Conservation (phyloP, 2,329 filamentous ascomycete genomes). For the Penicillium sp. region DNA sequence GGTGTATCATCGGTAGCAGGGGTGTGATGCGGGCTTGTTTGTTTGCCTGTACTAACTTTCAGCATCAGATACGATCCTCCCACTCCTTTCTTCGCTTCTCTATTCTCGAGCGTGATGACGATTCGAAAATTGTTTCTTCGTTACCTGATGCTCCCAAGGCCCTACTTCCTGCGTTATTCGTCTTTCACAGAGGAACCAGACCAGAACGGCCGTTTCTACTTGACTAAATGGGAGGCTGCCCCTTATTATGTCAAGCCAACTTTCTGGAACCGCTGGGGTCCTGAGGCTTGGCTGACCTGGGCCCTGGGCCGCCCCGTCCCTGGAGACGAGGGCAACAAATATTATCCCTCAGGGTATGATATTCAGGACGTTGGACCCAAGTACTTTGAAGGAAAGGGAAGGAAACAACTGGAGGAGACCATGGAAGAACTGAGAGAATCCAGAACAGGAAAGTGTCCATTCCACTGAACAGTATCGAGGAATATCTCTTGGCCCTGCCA, state of each 20-base stretch:
- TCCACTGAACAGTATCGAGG: conserved; percentile 34
- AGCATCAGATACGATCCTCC: conserved; percentile 45
- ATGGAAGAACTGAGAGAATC: conserved; percentile 52
- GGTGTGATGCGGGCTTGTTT: no score
- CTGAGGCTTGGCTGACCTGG: conserved; percentile 55
- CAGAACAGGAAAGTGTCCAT: conserved; percentile 56
- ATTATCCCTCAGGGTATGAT: conserved; percentile 53
- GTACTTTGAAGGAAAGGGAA: conserved; percentile 57
- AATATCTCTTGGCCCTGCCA: no score
- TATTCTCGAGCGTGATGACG: conserved; percentile 55
- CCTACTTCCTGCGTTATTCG: conserved; percentile 41
- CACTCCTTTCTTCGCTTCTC: conserved; percentile 30
- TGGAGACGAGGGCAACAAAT: conserved; percentile 52
- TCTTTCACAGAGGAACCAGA: conserved; percentile 55
- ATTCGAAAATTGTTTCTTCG: conserved; percentile 61
- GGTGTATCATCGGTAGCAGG: not conserved
- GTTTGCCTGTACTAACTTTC: not conserved
- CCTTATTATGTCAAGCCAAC: conserved; percentile 69
- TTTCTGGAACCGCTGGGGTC: conserved; percentile 67
- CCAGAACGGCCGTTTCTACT: conserved; percentile 57
- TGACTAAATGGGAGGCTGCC: conserved; percentile 60
- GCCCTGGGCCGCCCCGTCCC: conserved; percentile 52
- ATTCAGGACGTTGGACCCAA: conserved; percentile 66
- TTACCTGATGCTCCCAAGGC: conserved; percentile 64
- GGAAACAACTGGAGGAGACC: conserved; percentile 28